Evolutionary conservation across 768 basidiomycete genomes (phyloP).

Genomic region (Gymnopilus dilepis): DNA sequence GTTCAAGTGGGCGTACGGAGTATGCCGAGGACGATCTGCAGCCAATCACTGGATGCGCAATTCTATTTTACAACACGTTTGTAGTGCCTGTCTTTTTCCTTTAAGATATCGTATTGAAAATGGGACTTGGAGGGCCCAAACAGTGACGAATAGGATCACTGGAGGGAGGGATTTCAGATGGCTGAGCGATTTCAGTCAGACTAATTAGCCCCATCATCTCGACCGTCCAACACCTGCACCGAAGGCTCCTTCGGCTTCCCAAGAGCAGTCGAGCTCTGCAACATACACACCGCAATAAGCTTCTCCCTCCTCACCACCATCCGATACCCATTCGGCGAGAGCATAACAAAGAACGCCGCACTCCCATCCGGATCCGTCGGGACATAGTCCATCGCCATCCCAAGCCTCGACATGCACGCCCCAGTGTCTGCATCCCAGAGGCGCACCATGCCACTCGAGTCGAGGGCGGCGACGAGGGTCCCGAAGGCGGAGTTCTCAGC

Average conservation of each 20-base stretch:
- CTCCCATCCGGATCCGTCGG: not conserved
- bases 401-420: not conserved
- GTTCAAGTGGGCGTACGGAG: too few species aligned
- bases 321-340: not conserved
- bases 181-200: too few species aligned
- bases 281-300: not conserved
- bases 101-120: too few species aligned
- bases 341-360: not conserved
- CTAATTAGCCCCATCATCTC: too few species aligned
- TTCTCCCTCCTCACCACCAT: not conserved
- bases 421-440: not conserved
- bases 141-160: too few species aligned
- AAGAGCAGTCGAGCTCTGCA: not conserved
- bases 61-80: too few species aligned
- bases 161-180: too few species aligned
- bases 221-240: too few species aligned
- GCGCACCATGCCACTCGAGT: not conserved
- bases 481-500: not conserved
- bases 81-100: too few species aligned
- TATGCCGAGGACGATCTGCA: too few species aligned
- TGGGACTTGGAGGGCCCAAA: too few species aligned
- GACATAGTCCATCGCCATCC: not conserved
- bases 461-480: not conserved
- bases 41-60: too few species aligned
- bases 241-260: not conserved